These are phyloP conservation scores for Botrytis paeoniae DNA, from an alignment of 2,329 filamentous ascomycete genomes.

Conservation along the genomic window DNA sequence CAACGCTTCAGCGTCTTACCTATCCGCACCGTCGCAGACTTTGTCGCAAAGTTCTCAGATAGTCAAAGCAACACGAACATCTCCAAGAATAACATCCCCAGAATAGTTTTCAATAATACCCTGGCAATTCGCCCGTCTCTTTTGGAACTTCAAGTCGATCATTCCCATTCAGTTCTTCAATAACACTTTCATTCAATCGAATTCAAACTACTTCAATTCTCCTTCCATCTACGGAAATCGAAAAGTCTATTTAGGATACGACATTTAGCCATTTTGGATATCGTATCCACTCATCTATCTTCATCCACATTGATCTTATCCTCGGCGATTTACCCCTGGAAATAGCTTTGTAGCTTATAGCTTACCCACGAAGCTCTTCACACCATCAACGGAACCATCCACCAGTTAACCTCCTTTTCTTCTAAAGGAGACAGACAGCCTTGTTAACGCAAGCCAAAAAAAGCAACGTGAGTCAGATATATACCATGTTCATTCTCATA, in stretches of 20 bases:
- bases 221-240: not conserved
- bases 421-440: constrained; percentile 18
- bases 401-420: constrained; percentile 18
- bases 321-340: constrained; percentile 15
- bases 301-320: not conserved
- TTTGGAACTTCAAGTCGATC: not conserved
- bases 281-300: not conserved
- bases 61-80: constrained; percentile 34
- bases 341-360: constrained; percentile 13
- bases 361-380: constrained; percentile 21
- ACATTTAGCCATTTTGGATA: not conserved
- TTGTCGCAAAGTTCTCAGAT: constrained; percentile 34
- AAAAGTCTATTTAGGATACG: constrained; percentile 11
- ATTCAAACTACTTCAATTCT: not conserved
- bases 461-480: constrained; percentile 32
- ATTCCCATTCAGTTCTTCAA: constrained; percentile 11
- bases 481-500: not conserved
- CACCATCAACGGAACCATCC: constrained; percentile 11
- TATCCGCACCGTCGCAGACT: constrained; percentile 32
- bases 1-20: constrained; percentile 29
- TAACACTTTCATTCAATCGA: constrained; percentile 3
- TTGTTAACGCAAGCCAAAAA: constrained; percentile 18
- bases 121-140: not conserved
- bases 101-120: constrained; percentile 23
- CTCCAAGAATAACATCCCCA: constrained; percentile 18